Evolutionary conservation across 208 protist genomes (phyloP).

Genomic region (Kentomonas sorsogonicus): DNA sequence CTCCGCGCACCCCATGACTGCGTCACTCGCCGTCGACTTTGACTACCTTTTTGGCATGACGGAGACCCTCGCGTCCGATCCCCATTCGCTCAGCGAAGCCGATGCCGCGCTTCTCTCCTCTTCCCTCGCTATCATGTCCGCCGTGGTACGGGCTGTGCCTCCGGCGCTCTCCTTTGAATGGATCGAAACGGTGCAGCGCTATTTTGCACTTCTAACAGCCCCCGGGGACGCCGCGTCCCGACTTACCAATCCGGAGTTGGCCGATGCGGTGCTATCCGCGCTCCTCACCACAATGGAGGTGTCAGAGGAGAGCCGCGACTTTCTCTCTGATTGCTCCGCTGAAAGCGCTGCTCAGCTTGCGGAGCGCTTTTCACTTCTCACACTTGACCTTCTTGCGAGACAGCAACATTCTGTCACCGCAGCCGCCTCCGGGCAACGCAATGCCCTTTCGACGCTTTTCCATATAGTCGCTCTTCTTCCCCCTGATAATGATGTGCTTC

Average conservation of each 20-base stretch:
- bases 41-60: conserved; percentile 33
- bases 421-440: no score
- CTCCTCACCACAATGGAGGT: conserved; percentile 30
- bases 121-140: conserved; percentile 62
- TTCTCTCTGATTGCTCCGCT: no score
- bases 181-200: conserved; percentile 53
- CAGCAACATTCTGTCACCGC: no score
- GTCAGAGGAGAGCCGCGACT: conserved; percentile 52
- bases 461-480: no score
- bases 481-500: no score
- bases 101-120: conserved; percentile 36
- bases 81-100: conserved; percentile 9
- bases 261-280: conserved; percentile 32
- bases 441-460: no score
- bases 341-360: no score
- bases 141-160: conserved; percentile 33
- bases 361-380: no score
- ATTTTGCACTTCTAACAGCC: conserved; percentile 20
- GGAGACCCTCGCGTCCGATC: background rate
- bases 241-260: conserved; percentile 5
- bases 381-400: no score
- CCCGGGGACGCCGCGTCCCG: conserved; percentile 17
- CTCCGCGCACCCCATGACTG: conserved; percentile 36
- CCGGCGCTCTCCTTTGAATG: conserved; percentile 73
- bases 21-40: conserved; percentile 59